These are phyloP conservation scores for Puccinia horiana DNA, from an alignment of 1,284 basidiomycete species.

Conservation along the genomic window DNA sequence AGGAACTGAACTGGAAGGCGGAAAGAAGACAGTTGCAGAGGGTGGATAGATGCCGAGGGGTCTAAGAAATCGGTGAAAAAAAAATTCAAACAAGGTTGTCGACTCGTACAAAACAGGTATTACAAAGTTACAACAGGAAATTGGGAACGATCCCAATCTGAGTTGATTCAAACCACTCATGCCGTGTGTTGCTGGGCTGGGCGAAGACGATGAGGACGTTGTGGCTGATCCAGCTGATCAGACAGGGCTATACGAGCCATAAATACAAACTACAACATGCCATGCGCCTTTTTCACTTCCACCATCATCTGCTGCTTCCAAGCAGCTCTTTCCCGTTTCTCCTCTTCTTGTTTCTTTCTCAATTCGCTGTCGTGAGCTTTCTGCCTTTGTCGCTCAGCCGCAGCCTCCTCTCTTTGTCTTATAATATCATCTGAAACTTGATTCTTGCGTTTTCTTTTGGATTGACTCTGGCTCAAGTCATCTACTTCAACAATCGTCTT, in stretches of 20 bases:
- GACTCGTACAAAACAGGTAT: background rate
- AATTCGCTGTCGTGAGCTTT: no score
- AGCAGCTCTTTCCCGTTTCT: no score
- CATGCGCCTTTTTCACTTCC: background rate
- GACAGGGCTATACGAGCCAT: background rate
- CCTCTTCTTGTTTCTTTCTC: no score
- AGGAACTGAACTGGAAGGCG: no score
- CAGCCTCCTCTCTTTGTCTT: no score
- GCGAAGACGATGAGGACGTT: background rate
- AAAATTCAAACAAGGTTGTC: background rate
- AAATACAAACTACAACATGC: background rate
- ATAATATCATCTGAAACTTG: no score
- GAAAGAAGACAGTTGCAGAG: no score
- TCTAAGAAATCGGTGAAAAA: background rate
- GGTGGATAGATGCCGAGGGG: no score
- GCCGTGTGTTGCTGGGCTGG: background rate
- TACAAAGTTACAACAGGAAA: background rate
- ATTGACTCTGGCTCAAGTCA: no score
- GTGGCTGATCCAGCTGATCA: background rate
- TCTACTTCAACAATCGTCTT: no score
- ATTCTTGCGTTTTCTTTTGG: no score
- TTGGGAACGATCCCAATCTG: background rate
- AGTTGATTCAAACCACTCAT: background rate
- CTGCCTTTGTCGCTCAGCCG: no score
- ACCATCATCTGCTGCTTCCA: background rate